These are phyloP conservation scores for Aspergillus terreus DNA, from an alignment of 2,329 filamentous ascomycete species.

Conservation along the genomic window DNA sequence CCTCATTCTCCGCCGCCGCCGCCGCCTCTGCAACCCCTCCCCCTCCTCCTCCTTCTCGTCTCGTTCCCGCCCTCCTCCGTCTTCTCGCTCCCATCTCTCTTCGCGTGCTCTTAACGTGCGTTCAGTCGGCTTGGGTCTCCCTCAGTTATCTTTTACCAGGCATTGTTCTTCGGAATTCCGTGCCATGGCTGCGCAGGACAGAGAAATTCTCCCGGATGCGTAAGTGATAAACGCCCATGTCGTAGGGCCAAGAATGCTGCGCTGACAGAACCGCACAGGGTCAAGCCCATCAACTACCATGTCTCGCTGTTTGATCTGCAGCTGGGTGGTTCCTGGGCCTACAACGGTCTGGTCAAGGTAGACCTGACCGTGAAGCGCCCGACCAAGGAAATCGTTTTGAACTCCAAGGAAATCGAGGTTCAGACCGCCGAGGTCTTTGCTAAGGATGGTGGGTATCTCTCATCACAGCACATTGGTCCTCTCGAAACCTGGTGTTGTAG, in stretches of 20 bases:
- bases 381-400: slow-evolving; percentile 75
- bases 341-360: slow-evolving; percentile 82
- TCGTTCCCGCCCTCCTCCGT: slow-evolving; percentile 12
- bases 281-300: slow-evolving; percentile 82
- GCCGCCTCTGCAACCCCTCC: slow-evolving; percentile 16
- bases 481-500: neutral
- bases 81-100: slow-evolving; percentile 7
- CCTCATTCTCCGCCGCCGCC: slow-evolving; percentile 10
- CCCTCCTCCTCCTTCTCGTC: slow-evolving; percentile 14
- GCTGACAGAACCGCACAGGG: slow-evolving; percentile 39
- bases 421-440: slow-evolving; percentile 49
- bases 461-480: neutral
- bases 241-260: neutral
- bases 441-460: slow-evolving; percentile 29
- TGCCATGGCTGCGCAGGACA: slow-evolving; percentile 42
- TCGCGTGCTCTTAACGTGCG: slow-evolving; percentile 12
- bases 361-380: slow-evolving; percentile 67
- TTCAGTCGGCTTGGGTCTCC: slow-evolving; percentile 14
- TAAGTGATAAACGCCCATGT: slow-evolving; percentile 22
- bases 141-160: slow-evolving; percentile 21
- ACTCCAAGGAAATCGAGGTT: slow-evolving; percentile 79
- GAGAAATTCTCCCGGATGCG: slow-evolving; percentile 45
- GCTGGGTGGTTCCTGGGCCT: slow-evolving; percentile 67
- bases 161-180: slow-evolving; percentile 40
- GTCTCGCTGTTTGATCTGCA: slow-evolving; percentile 79